A percentile compares a stretch with the other conserved stretches of the same genome.
These are phyloP conservation scores for Penicillium canariense DNA, from an alignment of 495 filamentous ascomycete genomes.

Conservation along the genomic window DNA sequence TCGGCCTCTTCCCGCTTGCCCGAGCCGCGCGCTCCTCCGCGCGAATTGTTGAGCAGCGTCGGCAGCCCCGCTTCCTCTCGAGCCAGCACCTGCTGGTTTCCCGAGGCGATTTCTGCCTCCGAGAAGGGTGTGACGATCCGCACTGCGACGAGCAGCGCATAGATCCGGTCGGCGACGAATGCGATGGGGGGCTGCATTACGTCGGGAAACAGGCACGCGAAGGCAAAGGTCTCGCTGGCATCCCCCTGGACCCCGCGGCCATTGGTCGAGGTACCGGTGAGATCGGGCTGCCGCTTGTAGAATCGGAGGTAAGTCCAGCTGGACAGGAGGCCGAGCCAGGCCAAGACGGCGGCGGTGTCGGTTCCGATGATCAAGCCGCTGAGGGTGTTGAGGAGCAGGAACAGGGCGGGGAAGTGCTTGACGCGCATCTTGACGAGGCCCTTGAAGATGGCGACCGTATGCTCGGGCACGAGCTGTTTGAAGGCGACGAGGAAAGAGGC, in stretches of 20 bases:
- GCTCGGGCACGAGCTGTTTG: constrained; percentile 95
- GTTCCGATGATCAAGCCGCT: constrained; percentile 79
- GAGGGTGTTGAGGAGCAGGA: constrained; percentile 74
- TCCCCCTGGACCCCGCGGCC: constrained; percentile 67
- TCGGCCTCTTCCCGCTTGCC: constrained; percentile 85
- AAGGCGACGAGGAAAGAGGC: constrained; percentile 95
- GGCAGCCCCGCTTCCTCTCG: constrained; percentile 67
- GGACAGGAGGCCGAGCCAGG: constrained; percentile 77
- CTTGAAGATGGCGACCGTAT: constrained; percentile 92
- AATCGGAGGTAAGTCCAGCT: constrained; percentile 97
- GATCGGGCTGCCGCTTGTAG: constrained; percentile 75
- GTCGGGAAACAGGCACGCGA: constrained; percentile 93
- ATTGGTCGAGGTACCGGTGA: constrained; percentile 52
- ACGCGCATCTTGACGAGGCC: constrained; percentile 87
- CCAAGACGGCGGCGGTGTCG: constrained; percentile 76
- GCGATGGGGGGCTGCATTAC: constrained; percentile 74
- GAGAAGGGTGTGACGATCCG: constrained; percentile 84
- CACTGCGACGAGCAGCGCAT: constrained; percentile 67
- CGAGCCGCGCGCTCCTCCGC: constrained; percentile 41
- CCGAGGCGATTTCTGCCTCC: constrained; percentile 75
- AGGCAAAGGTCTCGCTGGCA: constrained; percentile 91
- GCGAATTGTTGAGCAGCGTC: constrained; percentile 51
- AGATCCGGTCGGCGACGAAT: constrained; percentile 69
- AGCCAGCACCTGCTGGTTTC: constrained; percentile 67
- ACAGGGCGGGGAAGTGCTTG: constrained; percentile 88